Percentiles rank a stretch among this genome's conserved stretches.
These are phyloP conservation scores for Diatrype stigma DNA, from an alignment of 2,329 filamentous ascomycete genomes.

Conservation along the genomic window DNA sequence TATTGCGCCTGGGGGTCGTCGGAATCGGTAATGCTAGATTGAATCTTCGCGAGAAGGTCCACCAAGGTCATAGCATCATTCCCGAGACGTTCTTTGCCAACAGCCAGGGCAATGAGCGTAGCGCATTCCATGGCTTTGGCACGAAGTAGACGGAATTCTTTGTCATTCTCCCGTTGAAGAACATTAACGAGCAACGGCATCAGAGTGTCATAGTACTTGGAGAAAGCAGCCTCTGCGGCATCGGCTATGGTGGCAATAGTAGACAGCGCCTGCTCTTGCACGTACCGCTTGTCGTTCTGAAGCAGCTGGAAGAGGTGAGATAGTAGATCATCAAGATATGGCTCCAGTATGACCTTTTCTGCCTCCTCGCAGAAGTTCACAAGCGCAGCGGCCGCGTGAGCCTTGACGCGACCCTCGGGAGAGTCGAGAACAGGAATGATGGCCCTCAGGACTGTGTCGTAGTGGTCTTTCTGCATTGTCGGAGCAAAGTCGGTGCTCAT, in stretches of 20 bases:
- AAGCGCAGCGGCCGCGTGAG: constrained; percentile 92
- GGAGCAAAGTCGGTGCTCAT: constrained; percentile 99
- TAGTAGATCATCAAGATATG: constrained; percentile 85
- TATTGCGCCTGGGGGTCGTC: constrained; percentile 97
- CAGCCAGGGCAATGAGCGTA: constrained; percentile 89
- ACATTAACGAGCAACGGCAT: constrained; percentile 95
- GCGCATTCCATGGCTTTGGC: constrained; percentile 99
- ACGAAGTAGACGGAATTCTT: constrained; percentile 84
- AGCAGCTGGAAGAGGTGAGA: constrained; percentile 82
- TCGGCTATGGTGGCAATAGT: constrained; percentile 99
- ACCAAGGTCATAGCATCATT: constrained; percentile 83
- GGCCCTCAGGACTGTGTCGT: constrained; percentile 78
- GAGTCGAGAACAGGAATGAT: constrained; percentile 91
- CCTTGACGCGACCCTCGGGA: constrained; percentile 88
- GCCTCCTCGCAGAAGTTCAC: constrained; percentile 99
- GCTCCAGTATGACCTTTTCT: constrained; percentile 85
- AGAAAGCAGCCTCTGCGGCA: constrained; percentile 90
- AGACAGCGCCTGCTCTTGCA: constrained; percentile 94
- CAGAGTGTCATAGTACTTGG: constrained; percentile 89
- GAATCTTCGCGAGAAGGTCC: constrained; percentile 80
- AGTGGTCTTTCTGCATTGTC: constrained; percentile 96
- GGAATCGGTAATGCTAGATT: constrained; percentile 78
- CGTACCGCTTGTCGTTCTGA: constrained; percentile 88
- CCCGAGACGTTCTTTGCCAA: constrained; percentile 89
- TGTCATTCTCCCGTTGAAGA: constrained; percentile 82